Evolutionary conservation across 2,329 filamentous ascomycete species (phyloP).

Genomic region (Plectosphaerella sp.): DNA sequence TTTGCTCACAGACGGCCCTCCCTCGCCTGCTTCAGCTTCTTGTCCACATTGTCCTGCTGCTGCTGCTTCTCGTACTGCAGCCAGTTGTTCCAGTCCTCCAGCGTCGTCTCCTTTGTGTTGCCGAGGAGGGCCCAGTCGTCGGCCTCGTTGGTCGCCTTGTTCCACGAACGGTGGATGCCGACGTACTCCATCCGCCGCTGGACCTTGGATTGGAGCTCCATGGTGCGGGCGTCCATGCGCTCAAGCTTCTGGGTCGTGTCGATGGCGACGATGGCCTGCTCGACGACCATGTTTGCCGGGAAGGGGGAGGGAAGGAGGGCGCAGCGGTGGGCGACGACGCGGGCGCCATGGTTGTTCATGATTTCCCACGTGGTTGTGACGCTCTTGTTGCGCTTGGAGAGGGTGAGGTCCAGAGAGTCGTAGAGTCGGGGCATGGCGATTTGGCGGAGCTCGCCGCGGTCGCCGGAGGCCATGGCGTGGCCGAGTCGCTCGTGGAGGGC

Average conservation of each 20-base stretch:
- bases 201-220: constrained; percentile 38
- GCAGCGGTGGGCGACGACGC: constrained; percentile 52
- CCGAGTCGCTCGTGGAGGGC: constrained; percentile 59
- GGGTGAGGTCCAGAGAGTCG: constrained; percentile 44
- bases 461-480: constrained; percentile 54
- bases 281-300: constrained; percentile 32
- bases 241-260: constrained; percentile 50
- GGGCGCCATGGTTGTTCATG: constrained; percentile 44
- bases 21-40: background rate
- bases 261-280: constrained; percentile 59
- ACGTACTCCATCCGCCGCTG: constrained; percentile 60
- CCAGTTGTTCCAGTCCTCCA: constrained; percentile 28
- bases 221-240: constrained; percentile 31
- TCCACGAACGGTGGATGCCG: constrained; percentile 48
- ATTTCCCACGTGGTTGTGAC: constrained; percentile 51
- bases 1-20: background rate
- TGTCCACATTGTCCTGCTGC: background rate
- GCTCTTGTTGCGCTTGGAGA: constrained; percentile 44
- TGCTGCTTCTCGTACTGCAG: background rate
- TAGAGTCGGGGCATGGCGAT: constrained; percentile 52
- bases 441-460: constrained; percentile 42
- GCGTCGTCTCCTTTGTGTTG: constrained; percentile 49
- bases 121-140: constrained; percentile 63
- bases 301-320: constrained; percentile 38
- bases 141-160: constrained; percentile 40